Conservation (phyloP, 108 stramenopile species). For the Cyclotella cryptica region DNA sequence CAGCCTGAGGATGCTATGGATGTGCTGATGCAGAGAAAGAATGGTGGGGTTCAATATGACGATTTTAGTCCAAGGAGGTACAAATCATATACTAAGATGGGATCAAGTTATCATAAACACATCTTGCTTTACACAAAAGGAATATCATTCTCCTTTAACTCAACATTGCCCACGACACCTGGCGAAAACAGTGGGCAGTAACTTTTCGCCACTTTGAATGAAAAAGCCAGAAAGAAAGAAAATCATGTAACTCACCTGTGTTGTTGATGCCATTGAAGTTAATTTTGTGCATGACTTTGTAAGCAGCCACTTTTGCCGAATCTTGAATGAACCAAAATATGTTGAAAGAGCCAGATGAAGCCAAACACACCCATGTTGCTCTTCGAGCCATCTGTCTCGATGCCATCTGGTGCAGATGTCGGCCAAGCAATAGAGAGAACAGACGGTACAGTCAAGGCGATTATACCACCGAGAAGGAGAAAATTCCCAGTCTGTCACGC, state of each 20-base stretch:
- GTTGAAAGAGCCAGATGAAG: conserved; percentile 60
- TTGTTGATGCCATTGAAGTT: conserved; percentile 30
- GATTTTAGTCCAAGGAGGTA: no score
- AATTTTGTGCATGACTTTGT: conserved; percentile 18
- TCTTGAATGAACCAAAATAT: conserved; percentile 64
- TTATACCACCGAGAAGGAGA: conserved; percentile 46
- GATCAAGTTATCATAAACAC: no score
- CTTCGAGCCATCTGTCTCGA: conserved; percentile 48
- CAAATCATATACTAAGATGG: no score
- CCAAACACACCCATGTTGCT: conserved; percentile 50
- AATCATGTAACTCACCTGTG: neutral
- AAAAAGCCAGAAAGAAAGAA: no score
- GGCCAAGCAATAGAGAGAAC: conserved; percentile 58
- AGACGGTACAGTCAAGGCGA: conserved; percentile 50
- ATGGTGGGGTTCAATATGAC: no score
- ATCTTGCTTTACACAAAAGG: no score
- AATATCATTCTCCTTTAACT: neutral
- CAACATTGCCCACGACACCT: neutral
- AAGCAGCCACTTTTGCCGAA: conserved; percentile 46
- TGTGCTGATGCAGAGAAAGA: no score
- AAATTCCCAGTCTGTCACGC: no score
- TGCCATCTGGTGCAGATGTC: conserved; percentile 42
- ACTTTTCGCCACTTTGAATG: no score
- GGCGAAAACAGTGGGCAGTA: no score
- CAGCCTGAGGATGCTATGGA: no score